Conservation (phyloP, 257 asterid species). For the Capsicum pubescens region DNA sequence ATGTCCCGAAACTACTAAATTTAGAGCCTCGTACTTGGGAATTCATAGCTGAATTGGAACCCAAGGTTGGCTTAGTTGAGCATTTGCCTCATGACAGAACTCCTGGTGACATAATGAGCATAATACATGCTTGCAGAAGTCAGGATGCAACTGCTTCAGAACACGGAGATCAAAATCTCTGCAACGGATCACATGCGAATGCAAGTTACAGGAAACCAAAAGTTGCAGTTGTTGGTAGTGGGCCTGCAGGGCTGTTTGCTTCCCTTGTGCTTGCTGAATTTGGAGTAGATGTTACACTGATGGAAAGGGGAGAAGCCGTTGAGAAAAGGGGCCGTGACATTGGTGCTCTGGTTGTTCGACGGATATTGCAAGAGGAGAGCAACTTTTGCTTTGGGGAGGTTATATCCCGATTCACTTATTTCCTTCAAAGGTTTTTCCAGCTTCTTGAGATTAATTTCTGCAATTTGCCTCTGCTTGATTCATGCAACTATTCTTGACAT, state of each 20-base stretch:
- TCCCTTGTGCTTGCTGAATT: constrained; percentile 96
- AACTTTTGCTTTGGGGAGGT: constrained; percentile 99
- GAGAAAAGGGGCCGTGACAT: constrained; percentile 96
- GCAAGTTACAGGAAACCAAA: constrained; percentile 57
- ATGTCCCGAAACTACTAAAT: constrained; percentile 62
- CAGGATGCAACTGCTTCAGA: constrained; percentile 44
- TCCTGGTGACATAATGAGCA: constrained; percentile 63
- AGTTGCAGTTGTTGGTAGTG: constrained; percentile 90
- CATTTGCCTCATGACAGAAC: constrained; percentile 47
- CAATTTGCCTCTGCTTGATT: neutral
- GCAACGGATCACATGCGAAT: constrained; percentile 37
- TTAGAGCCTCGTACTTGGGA: constrained; percentile 84
- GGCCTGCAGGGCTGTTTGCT: constrained; percentile 96
- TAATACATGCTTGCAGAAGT: constrained; percentile 46
- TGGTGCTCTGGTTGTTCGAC: constrained; percentile 92
- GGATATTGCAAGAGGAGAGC: constrained; percentile 79
- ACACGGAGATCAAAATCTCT: constrained; percentile 30
- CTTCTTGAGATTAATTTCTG: constrained; percentile 37
- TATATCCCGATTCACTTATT: constrained; percentile 51
- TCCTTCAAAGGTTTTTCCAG: constrained; percentile 40
- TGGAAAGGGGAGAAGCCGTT: constrained; percentile 96
- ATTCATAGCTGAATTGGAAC: constrained; percentile 78
- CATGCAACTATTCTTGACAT: neutral
- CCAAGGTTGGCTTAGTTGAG: constrained; percentile 71
- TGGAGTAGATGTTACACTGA: constrained; percentile 88